Conservation (phyloP, 306 rosid genomes). For the Fragaria iinumae region DNA sequence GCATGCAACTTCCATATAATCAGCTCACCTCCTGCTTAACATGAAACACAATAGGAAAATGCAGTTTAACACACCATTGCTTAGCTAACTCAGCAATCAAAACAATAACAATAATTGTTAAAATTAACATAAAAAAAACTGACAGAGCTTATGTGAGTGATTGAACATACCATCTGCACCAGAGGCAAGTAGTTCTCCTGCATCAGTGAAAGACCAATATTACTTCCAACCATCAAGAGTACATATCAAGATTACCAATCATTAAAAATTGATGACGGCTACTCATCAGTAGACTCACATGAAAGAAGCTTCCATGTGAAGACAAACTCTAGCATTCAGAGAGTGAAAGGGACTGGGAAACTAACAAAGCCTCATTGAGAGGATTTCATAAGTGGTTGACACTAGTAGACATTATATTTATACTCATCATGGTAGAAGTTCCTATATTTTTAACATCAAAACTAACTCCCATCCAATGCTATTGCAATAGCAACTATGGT, state of each 20-base stretch:
- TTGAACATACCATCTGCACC: constrained; percentile 72
- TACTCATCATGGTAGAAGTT: not conserved
- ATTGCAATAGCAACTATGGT: not conserved
- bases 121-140: not conserved
- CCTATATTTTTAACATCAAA: not conserved
- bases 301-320: not conserved
- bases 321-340: not conserved
- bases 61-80: constrained; percentile 1
- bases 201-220: constrained; percentile 23
- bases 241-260: not conserved
- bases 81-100: constrained; percentile 10
- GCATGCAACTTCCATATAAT: constrained; percentile 72
- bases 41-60: constrained; percentile 3
- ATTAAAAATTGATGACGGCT: not conserved
- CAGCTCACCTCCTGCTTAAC: constrained; percentile 69
- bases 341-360: not conserved
- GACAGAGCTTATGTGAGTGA: constrained; percentile 3
- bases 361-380: not conserved
- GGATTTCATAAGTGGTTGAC: not conserved
- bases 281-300: not conserved
- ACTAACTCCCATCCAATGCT: not conserved
- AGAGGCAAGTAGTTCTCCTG: constrained; percentile 88
- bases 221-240: constrained; percentile 10
- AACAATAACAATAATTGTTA: not conserved
- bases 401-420: not conserved